phyloP scores from a whole-genome alignment of 2,329 filamentous ascomycete genomes.

The Emmonsiellopsis sp. region DNA sequence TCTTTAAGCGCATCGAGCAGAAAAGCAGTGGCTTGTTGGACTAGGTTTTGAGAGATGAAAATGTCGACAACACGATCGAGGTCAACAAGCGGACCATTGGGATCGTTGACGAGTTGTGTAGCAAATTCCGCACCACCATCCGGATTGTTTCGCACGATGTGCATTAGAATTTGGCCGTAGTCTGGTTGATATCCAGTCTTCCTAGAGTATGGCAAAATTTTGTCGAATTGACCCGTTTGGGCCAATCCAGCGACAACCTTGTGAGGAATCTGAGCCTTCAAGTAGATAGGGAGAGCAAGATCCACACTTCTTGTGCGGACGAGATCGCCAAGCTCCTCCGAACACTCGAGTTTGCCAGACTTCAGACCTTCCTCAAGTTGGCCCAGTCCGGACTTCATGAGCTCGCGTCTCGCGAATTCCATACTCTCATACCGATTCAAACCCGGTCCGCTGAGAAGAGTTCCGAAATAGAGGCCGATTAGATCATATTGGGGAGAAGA shows the following conservation, averaged over 20 bases:
- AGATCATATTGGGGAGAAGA: slow-evolving; percentile 73
- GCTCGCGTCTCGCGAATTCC: slow-evolving; percentile 84
- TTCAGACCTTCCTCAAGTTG: slow-evolving; percentile 96
- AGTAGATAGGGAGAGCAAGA: slow-evolving; percentile 80
- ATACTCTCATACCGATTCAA: slow-evolving; percentile 91
- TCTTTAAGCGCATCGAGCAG: slow-evolving; percentile 89
- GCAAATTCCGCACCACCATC: slow-evolving; percentile 95
- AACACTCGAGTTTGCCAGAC: slow-evolving; percentile 91
- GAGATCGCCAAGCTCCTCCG: slow-evolving; percentile 91
- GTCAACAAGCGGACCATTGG: slow-evolving; percentile 78
- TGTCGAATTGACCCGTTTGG: slow-evolving; percentile 92
- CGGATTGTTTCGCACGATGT: slow-evolving; percentile 82
- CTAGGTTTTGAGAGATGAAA: slow-evolving; percentile 95
- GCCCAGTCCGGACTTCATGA: slow-evolving; percentile 90
- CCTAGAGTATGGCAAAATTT: slow-evolving; percentile 85
- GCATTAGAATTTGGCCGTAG: slow-evolving; percentile 82
- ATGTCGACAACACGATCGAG: slow-evolving; percentile 93
- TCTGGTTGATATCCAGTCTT: slow-evolving; percentile 88
- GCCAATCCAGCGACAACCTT: slow-evolving; percentile 95
- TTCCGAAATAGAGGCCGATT: slow-evolving; percentile 79
- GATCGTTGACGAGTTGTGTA: slow-evolving; percentile 80
- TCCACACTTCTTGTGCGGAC: slow-evolving; percentile 82
- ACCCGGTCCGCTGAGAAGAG: slow-evolving; percentile 88
- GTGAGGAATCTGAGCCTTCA: slow-evolving; percentile 79
- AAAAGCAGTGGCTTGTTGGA: slow-evolving; percentile 97